Evolutionary conservation across 2,329 filamentous ascomycete species (phyloP).

Genomic region (Curvularia verruculosa): DNA sequence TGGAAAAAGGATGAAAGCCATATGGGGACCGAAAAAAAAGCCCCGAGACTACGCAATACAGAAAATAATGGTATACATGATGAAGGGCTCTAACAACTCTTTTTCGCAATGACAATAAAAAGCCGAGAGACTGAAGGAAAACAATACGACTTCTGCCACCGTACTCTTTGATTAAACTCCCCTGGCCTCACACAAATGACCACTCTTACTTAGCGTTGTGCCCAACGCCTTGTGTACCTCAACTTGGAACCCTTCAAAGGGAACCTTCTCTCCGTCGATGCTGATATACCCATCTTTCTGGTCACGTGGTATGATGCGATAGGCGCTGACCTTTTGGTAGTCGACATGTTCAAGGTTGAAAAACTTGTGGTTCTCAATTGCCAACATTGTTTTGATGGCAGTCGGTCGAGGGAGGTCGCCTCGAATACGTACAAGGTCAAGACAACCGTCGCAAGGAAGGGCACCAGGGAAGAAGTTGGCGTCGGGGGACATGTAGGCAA

Average conservation of each 20-base stretch:
- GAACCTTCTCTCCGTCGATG: slow-evolving; percentile 87
- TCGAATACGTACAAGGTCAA: slow-evolving; percentile 83
- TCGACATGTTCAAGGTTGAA: slow-evolving; percentile 79
- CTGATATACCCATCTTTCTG: slow-evolving; percentile 76
- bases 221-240: slow-evolving; percentile 85
- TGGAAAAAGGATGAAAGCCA: too few relatives aligned
- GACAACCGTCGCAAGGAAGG: slow-evolving; percentile 79
- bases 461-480: slow-evolving; percentile 87
- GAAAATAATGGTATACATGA: not conserved
- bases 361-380: slow-evolving; percentile 74
- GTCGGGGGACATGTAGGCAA: slow-evolving; percentile 88
- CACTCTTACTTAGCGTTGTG: slow-evolving; percentile 79
- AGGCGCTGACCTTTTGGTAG: slow-evolving; percentile 86
- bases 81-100: not conserved
- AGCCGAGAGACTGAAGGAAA: not conserved
- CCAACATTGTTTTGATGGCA: slow-evolving; percentile 71
- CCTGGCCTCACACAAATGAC: slow-evolving; percentile 70
- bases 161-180: slow-evolving; percentile 29
- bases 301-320: slow-evolving; percentile 77
- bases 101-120: not conserved
- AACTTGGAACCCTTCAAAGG: slow-evolving; percentile 88
- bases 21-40: not conserved
- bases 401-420: slow-evolving; percentile 73
- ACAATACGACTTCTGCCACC: not conserved
- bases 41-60: not conserved